Conservation (phyloP, 2,329 filamentous ascomycete genomes). For the Penicillium crustosum region DNA sequence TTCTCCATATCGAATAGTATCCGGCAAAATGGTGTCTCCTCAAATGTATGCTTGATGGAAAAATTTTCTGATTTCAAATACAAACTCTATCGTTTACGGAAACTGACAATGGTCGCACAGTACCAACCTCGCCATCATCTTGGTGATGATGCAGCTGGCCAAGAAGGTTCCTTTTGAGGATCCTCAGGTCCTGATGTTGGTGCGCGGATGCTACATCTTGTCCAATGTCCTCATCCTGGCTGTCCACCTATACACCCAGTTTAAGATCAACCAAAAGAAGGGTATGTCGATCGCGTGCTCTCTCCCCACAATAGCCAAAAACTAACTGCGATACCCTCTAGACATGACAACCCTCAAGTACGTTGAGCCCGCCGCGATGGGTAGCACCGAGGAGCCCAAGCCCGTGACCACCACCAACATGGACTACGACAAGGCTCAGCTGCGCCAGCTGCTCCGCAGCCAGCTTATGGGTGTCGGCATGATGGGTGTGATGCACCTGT, state of each 20-base stretch:
- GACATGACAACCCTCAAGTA: constrained; percentile 98
- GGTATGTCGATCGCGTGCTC: constrained; percentile 57
- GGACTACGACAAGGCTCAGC: constrained; percentile 87
- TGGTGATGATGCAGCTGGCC: constrained; percentile 96
- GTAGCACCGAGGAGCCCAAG: constrained; percentile 90
- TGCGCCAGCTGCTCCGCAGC: constrained; percentile 79
- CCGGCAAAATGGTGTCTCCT: constrained; percentile 62
- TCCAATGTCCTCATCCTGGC: constrained; percentile 80
- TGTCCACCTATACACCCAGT: constrained; percentile 82
- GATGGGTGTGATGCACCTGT: constrained; percentile 98
- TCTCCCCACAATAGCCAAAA: not conserved
- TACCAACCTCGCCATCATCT: constrained; percentile 90
- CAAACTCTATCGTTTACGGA: not conserved
- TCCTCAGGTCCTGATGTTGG: constrained; percentile 65
- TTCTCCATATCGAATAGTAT: constrained; percentile 18
- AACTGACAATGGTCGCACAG: constrained; percentile 48
- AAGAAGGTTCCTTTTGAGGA: constrained; percentile 96
- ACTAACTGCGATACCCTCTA: constrained; percentile 40
- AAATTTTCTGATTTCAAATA: not conserved
- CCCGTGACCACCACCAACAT: constrained; percentile 94
- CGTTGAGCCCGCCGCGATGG: constrained; percentile 92
- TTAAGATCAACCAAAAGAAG: constrained; percentile 92
- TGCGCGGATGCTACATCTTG: constrained; percentile 64
- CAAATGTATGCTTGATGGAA: constrained; percentile 57
- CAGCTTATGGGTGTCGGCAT: constrained; percentile 96